Evolutionary conservation across 192 early-diverging fungal genomes (phyloP).

Genomic region (Globomyces pollinis-pini): DNA sequence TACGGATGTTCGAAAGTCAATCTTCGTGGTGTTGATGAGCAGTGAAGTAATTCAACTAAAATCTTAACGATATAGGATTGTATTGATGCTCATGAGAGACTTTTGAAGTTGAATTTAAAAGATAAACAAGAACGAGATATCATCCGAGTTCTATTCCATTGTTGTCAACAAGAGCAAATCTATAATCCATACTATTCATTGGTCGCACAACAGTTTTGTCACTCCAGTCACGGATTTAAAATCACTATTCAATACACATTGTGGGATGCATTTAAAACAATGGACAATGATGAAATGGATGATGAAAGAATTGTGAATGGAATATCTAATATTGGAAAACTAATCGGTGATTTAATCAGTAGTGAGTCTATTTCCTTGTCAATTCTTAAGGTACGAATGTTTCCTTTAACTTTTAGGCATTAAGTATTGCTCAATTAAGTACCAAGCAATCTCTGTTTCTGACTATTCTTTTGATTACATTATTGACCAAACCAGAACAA

Average conservation of each 20-base stretch:
- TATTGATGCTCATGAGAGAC: constrained; percentile 81
- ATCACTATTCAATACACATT: constrained; percentile 91
- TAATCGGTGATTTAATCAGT: constrained; percentile 74
- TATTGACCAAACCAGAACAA: too few relatives aligned
- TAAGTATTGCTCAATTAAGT: too few relatives aligned
- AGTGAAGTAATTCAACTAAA: constrained; percentile 53
- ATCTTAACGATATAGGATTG: constrained; percentile 65
- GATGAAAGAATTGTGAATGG: constrained; percentile 52
- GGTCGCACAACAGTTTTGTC: constrained; percentile 73
- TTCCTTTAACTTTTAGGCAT: too few relatives aligned
- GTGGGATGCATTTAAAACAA: constrained; percentile 89
- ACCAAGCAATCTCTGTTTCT: too few relatives aligned
- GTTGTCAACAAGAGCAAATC: constrained; percentile 74
- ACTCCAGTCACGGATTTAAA: constrained; percentile 66
- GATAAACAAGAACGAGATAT: constrained; percentile 94
- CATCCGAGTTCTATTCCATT: constrained; percentile 84
- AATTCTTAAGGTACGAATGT: constrained; percentile 60
- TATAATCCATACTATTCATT: constrained; percentile 94
- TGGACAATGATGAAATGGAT: constrained; percentile 46
- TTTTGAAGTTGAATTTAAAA: constrained; percentile 76
- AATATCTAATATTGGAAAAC: constrained; percentile 76
- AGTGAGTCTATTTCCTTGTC: constrained; percentile 63
- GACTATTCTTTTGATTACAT: too few relatives aligned
- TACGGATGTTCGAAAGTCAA: constrained; percentile 84
- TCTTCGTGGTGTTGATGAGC: constrained; percentile 89